phyloP scores from a whole-genome alignment of 805 yeast species.

The Yarrowia sp. region DNA sequence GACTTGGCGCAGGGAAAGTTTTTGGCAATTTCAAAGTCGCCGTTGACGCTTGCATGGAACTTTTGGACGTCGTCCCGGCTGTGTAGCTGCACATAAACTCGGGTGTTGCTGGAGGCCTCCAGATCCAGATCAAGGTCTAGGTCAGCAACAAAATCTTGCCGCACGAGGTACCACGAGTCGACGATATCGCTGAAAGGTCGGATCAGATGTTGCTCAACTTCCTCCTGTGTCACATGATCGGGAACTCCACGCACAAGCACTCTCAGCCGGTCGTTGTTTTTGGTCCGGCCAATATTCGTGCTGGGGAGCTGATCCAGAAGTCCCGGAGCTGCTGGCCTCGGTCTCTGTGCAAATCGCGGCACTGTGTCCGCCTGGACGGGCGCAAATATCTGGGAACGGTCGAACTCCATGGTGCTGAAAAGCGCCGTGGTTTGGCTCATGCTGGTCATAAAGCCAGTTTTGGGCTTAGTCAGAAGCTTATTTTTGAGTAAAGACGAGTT shows the following conservation, averaged over 20 bases:
- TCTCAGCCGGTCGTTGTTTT: conserved; percentile 3
- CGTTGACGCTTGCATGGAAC: not conserved
- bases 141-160: conserved; percentile 6
- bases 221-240: not conserved
- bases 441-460: not conserved
- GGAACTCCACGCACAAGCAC: conserved; percentile 5
- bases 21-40: not conserved
- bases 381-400: conserved; percentile 4
- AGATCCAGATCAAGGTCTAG: conserved; percentile 5
- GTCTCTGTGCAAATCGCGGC: conserved; percentile 10
- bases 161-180: conserved; percentile 16
- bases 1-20: not conserved
- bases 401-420: conserved; percentile 26
- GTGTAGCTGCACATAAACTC: not conserved
- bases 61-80: not conserved
- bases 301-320: conserved; percentile 17
- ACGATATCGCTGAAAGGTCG: not conserved
- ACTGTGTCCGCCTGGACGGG: not conserved
- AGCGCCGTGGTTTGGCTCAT: not conserved
- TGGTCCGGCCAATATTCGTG: not conserved
- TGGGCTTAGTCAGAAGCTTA: not conserved
- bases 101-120: not conserved
- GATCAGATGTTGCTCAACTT: not conserved
- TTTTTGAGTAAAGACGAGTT: too few species aligned
- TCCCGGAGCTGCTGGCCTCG: conserved; percentile 6